A percentile compares a stretch with the other conserved stretches of the same genome.
phyloP scores from a whole-genome alignment of 176 grass and related monocot genomes.

The Alloteropsis semialata region DNA sequence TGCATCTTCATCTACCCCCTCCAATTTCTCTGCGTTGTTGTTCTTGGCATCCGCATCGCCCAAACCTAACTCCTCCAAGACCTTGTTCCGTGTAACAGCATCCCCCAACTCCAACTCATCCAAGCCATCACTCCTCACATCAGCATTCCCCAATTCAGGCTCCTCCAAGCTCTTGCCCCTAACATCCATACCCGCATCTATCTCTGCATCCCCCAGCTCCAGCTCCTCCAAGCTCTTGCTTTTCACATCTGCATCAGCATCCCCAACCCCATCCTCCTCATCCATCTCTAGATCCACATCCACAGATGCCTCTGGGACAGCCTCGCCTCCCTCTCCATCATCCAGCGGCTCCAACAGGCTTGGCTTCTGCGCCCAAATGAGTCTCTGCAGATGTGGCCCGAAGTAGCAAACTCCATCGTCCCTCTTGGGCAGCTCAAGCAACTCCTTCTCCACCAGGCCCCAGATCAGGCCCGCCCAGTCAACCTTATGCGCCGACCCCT shows the following conservation, averaged over 20 bases:
- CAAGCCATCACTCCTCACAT: slow-evolving; percentile 6
- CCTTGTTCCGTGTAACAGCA: neutral
- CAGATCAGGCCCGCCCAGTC: slow-evolving; percentile 81
- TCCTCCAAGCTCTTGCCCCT: slow-evolving; percentile 38
- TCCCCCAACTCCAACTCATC: neutral
- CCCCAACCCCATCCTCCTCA: slow-evolving; percentile 39
- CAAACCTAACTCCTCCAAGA: neutral
- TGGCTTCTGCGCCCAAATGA: slow-evolving; percentile 58
- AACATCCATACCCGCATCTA: slow-evolving; percentile 17
- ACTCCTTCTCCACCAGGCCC: slow-evolving; percentile 85
- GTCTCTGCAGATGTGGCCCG: slow-evolving; percentile 65
- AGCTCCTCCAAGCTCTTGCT: slow-evolving; percentile 19
- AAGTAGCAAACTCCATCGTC: slow-evolving; percentile 57
- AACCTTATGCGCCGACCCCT: slow-evolving; percentile 68
- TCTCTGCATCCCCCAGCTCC: neutral
- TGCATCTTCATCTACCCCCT: neutral
- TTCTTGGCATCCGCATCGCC: slow-evolving; percentile 32
- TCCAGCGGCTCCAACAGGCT: slow-evolving; percentile 37
- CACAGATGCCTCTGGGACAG: slow-evolving; percentile 27
- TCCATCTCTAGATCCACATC: slow-evolving; percentile 49
- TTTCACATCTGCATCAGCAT: neutral
- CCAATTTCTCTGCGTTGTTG: slow-evolving; percentile 14
- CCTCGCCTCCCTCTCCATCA: slow-evolving; percentile 28
- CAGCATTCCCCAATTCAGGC: slow-evolving; percentile 4
- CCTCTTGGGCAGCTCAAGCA: slow-evolving; percentile 50